Percentiles rank a stretch among this genome's conserved stretches.
These are phyloP conservation scores for Fusarium sp. DNA, from an alignment of 2,329 filamentous ascomycete genomes.

Conservation along the genomic window DNA sequence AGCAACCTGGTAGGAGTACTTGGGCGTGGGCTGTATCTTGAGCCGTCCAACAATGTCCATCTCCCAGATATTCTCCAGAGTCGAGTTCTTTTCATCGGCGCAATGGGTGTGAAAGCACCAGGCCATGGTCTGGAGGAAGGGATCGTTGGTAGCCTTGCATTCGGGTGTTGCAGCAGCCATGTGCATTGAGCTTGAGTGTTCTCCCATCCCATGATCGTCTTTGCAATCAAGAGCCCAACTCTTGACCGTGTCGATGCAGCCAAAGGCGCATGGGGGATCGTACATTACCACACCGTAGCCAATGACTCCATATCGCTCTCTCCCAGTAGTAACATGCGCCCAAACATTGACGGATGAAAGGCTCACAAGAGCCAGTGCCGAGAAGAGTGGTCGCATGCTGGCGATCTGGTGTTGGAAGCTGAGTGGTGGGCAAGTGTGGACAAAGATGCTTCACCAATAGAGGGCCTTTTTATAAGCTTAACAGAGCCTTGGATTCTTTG, in stretches of 20 bases:
- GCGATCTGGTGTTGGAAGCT: neutral
- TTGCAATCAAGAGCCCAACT: neutral
- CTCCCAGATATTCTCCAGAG: constrained; percentile 11
- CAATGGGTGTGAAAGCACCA: constrained; percentile 23
- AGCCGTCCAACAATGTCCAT: neutral
- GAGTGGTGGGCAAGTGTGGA: neutral
- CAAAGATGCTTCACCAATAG: neutral
- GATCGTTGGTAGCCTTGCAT: constrained; percentile 10
- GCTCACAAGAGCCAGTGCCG: neutral
- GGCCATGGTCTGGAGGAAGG: constrained; percentile 17
- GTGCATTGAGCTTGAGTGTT: neutral
- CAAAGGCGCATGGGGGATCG: neutral
- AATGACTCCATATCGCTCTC: neutral
- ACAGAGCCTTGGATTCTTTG: neutral
- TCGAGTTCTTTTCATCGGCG: neutral
- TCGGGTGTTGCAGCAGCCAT: neutral
- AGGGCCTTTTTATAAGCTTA: neutral
- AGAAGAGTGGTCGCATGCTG: neutral
- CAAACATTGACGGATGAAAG: neutral
- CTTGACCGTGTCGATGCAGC: neutral
- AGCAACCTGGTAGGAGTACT: constrained; percentile 11
- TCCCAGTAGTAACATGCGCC: neutral
- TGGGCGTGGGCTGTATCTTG: neutral
- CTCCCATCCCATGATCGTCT: neutral
- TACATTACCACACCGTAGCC: neutral